Conservation (phyloP, 1,284 basidiomycete genomes). For the Boletus semigastroideus region DNA sequence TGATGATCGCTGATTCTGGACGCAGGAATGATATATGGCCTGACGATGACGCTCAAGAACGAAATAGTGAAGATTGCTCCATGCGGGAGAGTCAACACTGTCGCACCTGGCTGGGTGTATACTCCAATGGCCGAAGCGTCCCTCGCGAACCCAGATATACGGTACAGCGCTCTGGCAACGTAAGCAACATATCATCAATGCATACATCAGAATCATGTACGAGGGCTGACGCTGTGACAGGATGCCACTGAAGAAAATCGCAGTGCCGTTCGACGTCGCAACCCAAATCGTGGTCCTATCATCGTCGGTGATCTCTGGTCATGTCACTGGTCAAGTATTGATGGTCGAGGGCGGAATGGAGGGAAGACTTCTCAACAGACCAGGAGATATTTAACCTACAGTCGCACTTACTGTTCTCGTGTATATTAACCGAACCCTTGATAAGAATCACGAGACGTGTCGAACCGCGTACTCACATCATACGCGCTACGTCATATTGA, state of each 20-base stretch:
- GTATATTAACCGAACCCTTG: too few relatives aligned
- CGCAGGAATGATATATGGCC: constrained; percentile 34
- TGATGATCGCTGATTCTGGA: too few relatives aligned
- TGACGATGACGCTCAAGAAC: constrained; percentile 69
- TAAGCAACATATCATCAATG: constrained; percentile 34
- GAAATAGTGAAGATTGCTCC: constrained; percentile 77
- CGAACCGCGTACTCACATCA: too few relatives aligned
- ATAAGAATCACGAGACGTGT: too few relatives aligned
- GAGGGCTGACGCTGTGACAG: too few relatives aligned
- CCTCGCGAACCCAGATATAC: constrained; percentile 10
- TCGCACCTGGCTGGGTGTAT: too few relatives aligned
- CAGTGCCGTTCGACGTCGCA: constrained; percentile 59
- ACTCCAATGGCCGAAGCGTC: too few relatives aligned
- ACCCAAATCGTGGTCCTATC: constrained; percentile 62
- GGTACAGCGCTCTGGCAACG: constrained; percentile 65
- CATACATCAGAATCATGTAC: too few relatives aligned
- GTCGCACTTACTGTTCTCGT: too few relatives aligned
- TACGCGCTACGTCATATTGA: too few relatives aligned
- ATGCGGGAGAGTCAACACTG: constrained; percentile 40
- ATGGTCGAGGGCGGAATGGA: constrained; percentile 82
- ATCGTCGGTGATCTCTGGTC: constrained; percentile 63
- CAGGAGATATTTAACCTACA: constrained; percentile 14
- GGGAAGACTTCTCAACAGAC: constrained; percentile 51
- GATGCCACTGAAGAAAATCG: constrained; percentile 67
- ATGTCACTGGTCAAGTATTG: constrained; percentile 68